A percentile compares a stretch with the other conserved stretches of the same genome.
These are phyloP conservation scores for Tulasnella sp. DNA, from an alignment of 768 basidiomycete genomes.

Conservation along the genomic window DNA sequence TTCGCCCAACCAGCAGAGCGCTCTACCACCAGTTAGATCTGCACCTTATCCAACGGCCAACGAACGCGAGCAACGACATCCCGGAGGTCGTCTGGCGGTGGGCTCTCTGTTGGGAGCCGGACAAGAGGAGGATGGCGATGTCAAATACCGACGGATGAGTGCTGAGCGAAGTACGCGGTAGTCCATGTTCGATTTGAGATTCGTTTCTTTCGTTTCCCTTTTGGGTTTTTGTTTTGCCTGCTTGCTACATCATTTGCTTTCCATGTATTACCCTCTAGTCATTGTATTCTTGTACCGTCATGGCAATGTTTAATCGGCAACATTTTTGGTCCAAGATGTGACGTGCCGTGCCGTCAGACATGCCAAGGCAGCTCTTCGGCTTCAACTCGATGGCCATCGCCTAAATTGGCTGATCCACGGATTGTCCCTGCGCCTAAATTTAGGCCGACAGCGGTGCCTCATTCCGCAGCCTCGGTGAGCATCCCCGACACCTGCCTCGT, in stretches of 20 bases:
- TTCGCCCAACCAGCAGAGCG: slow-evolving; percentile 31
- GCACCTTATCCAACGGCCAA: neutral
- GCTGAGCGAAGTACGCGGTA: slow-evolving; percentile 9
- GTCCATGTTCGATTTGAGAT: neutral
- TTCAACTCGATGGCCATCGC: neutral
- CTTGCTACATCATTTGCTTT: neutral
- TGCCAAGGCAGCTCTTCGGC: neutral
- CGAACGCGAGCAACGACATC: neutral
- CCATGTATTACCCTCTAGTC: neutral
- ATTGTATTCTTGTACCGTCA: neutral
- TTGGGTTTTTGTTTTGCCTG: neutral
- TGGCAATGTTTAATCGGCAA: neutral
- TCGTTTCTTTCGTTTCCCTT: neutral
- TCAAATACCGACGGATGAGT: slow-evolving; percentile 15
- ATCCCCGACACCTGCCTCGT: neutral
- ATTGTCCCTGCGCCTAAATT: neutral
- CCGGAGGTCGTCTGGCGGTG: neutral
- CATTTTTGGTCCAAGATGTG: neutral
- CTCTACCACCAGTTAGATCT: neutral
- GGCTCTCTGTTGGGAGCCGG: neutral
- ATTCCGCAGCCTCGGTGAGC: neutral
- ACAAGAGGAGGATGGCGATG: slow-evolving; percentile 7
- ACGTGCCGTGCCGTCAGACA: neutral
- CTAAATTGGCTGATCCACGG: neutral
- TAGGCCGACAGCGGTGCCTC: neutral